Evolutionary conservation across 2,329 filamentous ascomycete genomes (phyloP).

Genomic region (Dryadomyces quercus-mongolicae): DNA sequence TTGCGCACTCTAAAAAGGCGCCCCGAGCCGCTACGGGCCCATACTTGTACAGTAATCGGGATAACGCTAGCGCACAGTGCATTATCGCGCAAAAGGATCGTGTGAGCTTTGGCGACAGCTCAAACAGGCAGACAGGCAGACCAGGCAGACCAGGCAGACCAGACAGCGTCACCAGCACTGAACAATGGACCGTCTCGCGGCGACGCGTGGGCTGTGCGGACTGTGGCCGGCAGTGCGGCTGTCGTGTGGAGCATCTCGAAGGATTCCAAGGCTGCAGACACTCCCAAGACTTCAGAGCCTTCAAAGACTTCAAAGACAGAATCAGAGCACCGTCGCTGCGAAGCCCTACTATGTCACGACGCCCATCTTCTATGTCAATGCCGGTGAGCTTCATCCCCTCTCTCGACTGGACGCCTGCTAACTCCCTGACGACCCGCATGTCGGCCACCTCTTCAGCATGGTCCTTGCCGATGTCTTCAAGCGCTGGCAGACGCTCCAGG

Average conservation of each 20-base stretch:
- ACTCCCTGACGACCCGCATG: too few relatives aligned
- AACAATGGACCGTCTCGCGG: conserved; percentile 1
- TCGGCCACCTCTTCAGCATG: conserved; percentile 91
- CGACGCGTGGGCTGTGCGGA: not conserved
- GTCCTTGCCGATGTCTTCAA: conserved; percentile 84
- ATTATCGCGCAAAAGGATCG: not conserved
- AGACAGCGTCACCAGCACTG: too few relatives aligned
- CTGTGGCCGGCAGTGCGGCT: not conserved
- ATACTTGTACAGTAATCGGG: not conserved
- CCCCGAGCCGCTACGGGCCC: not conserved
- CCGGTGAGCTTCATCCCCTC: too few relatives aligned
- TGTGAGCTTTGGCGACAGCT: not conserved
- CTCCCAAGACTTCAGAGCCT: too few relatives aligned
- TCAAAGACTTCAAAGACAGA: not conserved
- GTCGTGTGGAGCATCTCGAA: not conserved
- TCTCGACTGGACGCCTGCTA: too few relatives aligned
- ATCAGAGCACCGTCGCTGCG: conserved; percentile 2
- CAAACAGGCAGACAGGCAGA: too few relatives aligned
- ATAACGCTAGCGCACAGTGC: not conserved
- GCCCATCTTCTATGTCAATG: conserved; percentile 98
- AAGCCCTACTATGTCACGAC: conserved; percentile 96
- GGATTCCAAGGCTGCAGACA: not conserved
- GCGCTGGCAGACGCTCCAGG: conserved; percentile 69
- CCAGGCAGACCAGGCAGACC: too few relatives aligned
- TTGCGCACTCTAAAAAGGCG: not conserved